Evolutionary conservation across 257 asterid genomes (phyloP), one percentile per base, ranked within the genome.

Genomic region (Agastache rugosa): DNA sequence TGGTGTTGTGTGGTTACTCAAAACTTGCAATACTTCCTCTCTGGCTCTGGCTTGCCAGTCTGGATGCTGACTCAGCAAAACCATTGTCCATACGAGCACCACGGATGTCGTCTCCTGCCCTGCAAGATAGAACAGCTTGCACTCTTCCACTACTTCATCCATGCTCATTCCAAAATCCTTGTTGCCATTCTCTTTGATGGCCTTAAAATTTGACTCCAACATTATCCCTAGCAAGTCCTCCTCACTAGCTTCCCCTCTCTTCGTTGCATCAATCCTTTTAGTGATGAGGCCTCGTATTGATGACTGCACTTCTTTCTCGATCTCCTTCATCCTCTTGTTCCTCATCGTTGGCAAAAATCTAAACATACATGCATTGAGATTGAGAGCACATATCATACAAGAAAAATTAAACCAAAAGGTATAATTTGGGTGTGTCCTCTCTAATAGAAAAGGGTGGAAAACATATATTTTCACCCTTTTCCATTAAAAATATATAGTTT

Each of bases 331-430:
- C 74, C 85, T 79, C 63, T 55, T 72, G 82, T 81, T 81, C 73
- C 70, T 69, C 60, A 79, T 67, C 0, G 88, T 79, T 0, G 86
- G 86, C 41, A 86, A 16, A 75, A 78, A 81, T 58, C 90, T 83
- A 41, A 63, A 8, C 12, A 9, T n/a, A n/a, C n/a, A n/a, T n/a
- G n/a, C n/a, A n/a, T n/a, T n/a, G n/a, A n/a, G n/a, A n/a, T n/a
- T n/a, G n/a, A n/a, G n/a, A n/a, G n/a, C n/a, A n/a, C n/a, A n/a
- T n/a, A n/a, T n/a, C n/a, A n/a, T n/a, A n/a, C n/a, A n/a, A n/a
- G n/a, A n/a, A n/a, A n/a, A n/a, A n/a, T n/a, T n/a, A n/a, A n/a
- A n/a, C n/a, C n/a, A n/a, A n/a, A n/a, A n/a, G n/a, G n/a, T n/a
- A n/a, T n/a, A n/a, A n/a, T n/a, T n/a, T n/a, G n/a, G n/a, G n/a